Conservation (phyloP, 768 basidiomycete species). For the Crepidotus variabilis region DNA sequence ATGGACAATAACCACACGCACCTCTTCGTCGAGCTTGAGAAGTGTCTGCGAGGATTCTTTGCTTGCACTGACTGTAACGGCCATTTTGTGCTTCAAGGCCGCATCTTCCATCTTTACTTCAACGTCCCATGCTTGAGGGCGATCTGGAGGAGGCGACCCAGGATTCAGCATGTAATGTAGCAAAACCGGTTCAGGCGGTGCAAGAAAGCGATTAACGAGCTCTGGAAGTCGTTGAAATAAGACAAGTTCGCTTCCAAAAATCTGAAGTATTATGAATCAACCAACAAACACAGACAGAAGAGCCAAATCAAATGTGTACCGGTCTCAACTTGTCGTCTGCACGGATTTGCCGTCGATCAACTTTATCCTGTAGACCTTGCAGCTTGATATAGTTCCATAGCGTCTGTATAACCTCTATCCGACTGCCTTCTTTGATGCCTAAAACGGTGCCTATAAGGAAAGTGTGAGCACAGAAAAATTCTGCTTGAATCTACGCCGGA, state of each 20-base stretch:
- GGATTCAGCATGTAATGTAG: conserved; percentile 77
- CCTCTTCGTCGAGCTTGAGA: conserved; percentile 83
- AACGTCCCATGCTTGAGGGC: conserved; percentile 79
- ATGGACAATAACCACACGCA: conserved; percentile 23
- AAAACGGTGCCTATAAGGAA: conserved; percentile 52
- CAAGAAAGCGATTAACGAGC: conserved; percentile 74
- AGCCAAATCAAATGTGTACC: conserved; percentile 33
- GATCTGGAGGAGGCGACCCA: conserved; percentile 55
- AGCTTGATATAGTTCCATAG: conserved; percentile 93
- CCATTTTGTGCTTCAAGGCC: conserved; percentile 67
- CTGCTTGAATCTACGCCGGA: conserved; percentile 1
- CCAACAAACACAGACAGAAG: neutral
- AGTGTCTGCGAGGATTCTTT: conserved; percentile 70
- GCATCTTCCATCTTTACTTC: conserved; percentile 87
- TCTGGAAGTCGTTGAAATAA: conserved; percentile 82
- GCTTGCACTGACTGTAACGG: conserved; percentile 61
- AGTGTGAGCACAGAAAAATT: neutral
- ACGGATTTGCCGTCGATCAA: conserved; percentile 66
- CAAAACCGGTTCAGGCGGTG: conserved; percentile 75
- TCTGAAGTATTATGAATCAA: conserved; percentile 31
- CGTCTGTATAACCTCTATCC: conserved; percentile 74
- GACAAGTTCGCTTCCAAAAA: conserved; percentile 69
- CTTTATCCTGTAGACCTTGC: conserved; percentile 78
- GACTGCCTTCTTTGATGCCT: conserved; percentile 81
- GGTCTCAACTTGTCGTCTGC: conserved; percentile 65